Conservation (phyloP, 495 filamentous ascomycete genomes). For the Xylaria cubensis region DNA sequence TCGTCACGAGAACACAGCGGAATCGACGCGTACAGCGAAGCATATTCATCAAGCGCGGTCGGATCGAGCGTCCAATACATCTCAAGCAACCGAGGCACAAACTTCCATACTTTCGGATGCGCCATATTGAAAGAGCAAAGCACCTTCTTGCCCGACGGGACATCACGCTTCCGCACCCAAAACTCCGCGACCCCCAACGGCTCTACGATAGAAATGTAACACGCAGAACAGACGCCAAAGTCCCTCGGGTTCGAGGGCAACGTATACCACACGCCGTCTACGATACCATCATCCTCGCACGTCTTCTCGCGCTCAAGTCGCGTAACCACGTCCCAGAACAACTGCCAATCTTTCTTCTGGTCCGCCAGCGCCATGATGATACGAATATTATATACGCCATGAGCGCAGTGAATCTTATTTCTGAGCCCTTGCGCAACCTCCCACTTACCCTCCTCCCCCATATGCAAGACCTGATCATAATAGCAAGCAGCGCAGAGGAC, state of each 20-base stretch:
- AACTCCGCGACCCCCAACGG: conserved; percentile 38
- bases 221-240: conserved; percentile 47
- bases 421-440: conserved; percentile 28
- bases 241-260: conserved; percentile 37
- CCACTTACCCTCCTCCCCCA: conserved; percentile 38
- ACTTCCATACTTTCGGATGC: conserved; percentile 29
- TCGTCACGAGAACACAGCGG: conserved; percentile 40
- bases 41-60: conserved; percentile 27
- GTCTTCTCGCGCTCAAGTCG: conserved; percentile 34
- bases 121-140: conserved; percentile 33
- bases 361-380: conserved; percentile 40
- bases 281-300: conserved; percentile 44
- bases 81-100: conserved; percentile 29
- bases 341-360: conserved; percentile 36
- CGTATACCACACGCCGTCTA: conserved; percentile 44
- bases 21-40: conserved; percentile 34
- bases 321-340: conserved; percentile 40
- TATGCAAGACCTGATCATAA: conserved; percentile 43
- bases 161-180: conserved; percentile 30
- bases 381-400: conserved; percentile 36
- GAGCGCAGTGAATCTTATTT: conserved; percentile 33
- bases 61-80: conserved; percentile 31
- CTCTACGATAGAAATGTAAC: conserved; percentile 41
- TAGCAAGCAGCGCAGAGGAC: conserved; percentile 47
- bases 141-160: conserved; percentile 12